Base-by-base conservation (phyloP, 768 basidiomycete species). In the Cubamyces sp. region DNA sequence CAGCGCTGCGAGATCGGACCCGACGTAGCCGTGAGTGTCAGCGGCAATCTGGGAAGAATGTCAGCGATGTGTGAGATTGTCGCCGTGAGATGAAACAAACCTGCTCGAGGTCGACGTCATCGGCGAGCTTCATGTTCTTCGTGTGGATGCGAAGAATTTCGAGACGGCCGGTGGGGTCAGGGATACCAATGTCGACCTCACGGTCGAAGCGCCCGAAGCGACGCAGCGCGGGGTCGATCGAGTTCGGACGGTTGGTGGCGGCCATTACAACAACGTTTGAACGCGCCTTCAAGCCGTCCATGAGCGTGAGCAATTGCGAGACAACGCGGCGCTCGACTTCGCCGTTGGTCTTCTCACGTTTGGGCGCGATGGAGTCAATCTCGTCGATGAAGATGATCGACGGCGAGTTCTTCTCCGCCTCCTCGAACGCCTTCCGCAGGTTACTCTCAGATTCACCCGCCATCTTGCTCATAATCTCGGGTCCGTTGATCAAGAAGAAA, bases 401-500 rank as follows among this genome's bases (percentile, higher is more conserved):
- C 23, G 97, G 97, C 1, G 93, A 95, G 80, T 98, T 99, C 84
- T 99, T 99, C 81, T 99, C 97, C 3, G 97, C 96, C 79, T 99
- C 97, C 76, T 98, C 97, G 74, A 98, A 98, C 26, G 97, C 96
- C 76, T 99, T 99, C 68, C 97, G 82, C 64, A 99, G 79, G 77
- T 99, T 99, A 72, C 92, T 94, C 76, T 99, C 97, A 74, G 87
- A 90, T 79, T 99, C 97, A 68, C 97, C 97, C 55, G 97, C 97
- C 97, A 99, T 99, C 83, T 99, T 98, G 69, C 91, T 93, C 97
- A 99, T 99, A 75, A 99, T 98, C 77, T 99, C 97, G 54, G 97
- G 97, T 56, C 97, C 97, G 73, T 98, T 99, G 79, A 99, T 99
- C 53, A 98, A 80, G 88, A 99, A 99, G 85, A 99, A 99, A 86